A percentile compares a stretch with the other conserved stretches of the same genome.
phyloP scores from a whole-genome alignment of 495 filamentous ascomycete genomes.

The Trichoderma orchidacearum region DNA sequence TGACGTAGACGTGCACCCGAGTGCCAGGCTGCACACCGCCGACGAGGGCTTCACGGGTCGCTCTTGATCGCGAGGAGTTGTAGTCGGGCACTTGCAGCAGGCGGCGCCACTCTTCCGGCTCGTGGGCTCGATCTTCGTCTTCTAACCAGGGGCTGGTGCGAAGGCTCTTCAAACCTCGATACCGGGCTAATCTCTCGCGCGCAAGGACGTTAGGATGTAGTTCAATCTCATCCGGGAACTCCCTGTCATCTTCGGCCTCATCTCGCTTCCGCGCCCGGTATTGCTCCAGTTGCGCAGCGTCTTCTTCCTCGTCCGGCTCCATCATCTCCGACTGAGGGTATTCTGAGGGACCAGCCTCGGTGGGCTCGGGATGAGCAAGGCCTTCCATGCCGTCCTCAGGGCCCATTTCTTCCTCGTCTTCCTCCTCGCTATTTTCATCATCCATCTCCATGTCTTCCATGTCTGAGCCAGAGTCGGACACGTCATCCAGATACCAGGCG shows the following conservation, averaged over 20 bases:
- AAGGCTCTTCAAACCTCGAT: conserved; percentile 81
- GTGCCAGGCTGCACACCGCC: conserved; percentile 78
- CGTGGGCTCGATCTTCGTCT: conserved; percentile 66
- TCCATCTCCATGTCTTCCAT: conserved; percentile 60
- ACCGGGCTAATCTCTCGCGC: conserved; percentile 69
- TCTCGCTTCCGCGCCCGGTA: conserved; percentile 63
- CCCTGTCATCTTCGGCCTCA: conserved; percentile 76
- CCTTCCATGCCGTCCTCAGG: conserved; percentile 73
- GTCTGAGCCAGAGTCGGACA: conserved; percentile 75
- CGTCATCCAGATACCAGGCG: conserved; percentile 80
- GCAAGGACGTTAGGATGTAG: conserved; percentile 78
- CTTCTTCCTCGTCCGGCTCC: conserved; percentile 77
- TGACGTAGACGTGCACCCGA: conserved; percentile 66
- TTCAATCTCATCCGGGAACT: conserved; percentile 97
- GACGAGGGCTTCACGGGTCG: conserved; percentile 64
- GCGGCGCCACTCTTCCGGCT: conserved; percentile 82
- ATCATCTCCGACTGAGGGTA: conserved; percentile 80
- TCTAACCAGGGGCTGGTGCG: conserved; percentile 79
- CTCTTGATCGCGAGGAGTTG: conserved; percentile 59
- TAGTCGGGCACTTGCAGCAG: conserved; percentile 76
- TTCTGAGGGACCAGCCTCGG: conserved; percentile 69
- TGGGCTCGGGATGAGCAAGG: conserved; percentile 49
- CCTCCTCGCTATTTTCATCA: conserved; percentile 24
- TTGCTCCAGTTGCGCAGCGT: conserved; percentile 61
- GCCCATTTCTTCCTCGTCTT: conserved; percentile 34